phyloP scores from a whole-genome alignment of 2,329 filamentous ascomycete genomes.

The Trichoderma polysporum region DNA sequence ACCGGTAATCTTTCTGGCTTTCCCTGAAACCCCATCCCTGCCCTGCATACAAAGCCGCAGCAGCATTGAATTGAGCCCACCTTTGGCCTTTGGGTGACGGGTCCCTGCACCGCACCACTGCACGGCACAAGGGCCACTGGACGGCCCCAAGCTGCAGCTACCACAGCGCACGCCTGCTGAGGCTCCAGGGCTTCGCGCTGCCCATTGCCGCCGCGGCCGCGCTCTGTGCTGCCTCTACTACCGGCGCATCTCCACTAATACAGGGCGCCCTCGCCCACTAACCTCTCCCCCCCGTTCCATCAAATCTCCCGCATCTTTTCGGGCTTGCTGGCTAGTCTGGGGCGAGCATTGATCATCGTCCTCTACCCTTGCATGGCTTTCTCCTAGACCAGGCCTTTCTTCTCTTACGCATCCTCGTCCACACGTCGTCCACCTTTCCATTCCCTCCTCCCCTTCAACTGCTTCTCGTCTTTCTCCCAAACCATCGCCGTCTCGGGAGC shows the following conservation, averaged over 20 bases:
- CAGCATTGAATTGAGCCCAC: conserved; percentile 10
- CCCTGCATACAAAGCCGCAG: neutral
- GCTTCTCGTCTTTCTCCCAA: neutral
- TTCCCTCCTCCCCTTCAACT: neutral
- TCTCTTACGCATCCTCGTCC: conserved; percentile 10
- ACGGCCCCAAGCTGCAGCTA: neutral
- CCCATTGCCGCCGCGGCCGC: conserved; percentile 9
- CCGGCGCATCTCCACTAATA: conserved; percentile 13
- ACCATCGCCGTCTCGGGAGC: neutral
- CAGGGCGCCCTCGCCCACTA: conserved; percentile 17
- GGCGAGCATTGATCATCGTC: conserved; percentile 17
- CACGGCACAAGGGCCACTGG: neutral
- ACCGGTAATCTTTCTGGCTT: neutral
- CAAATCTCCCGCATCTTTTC: conserved; percentile 19
- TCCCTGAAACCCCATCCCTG: conserved; percentile 11
- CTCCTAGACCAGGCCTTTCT: neutral
- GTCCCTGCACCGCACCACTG: conserved; percentile 19
- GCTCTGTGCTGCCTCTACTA: conserved; percentile 4
- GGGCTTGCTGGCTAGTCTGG: conserved; percentile 12
- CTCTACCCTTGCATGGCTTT: conserved; percentile 7
- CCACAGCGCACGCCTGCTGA: neutral
- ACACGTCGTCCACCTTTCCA: neutral
- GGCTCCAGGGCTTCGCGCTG: neutral
- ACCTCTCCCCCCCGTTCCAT: conserved; percentile 11
- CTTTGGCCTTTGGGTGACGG: neutral